Evolutionary conservation across 352 stramenopile genomes (phyloP), one percentile per base, ranked within the genome.

Genomic region (Globisporangium radiosum): DNA sequence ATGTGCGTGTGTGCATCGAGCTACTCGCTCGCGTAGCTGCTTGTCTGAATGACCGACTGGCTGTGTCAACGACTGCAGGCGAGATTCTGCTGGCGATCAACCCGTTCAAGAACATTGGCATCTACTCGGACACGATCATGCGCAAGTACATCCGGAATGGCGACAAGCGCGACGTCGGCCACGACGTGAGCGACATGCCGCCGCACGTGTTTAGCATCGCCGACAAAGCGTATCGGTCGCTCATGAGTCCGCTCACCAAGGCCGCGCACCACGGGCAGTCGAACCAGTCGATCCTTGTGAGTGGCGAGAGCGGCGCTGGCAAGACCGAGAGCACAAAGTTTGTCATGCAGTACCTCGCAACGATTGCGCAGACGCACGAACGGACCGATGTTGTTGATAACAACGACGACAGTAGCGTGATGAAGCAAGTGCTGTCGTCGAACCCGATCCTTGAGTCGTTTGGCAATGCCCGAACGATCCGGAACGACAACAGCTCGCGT

Each of bases 391-490:
- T 11, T 5, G 14, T 1, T 5, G 14, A 14, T n/a, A 54, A 60
- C 13, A 8, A 65, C 11, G 38, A 69, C 57, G 85, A 94, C 64
- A 79, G 73, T 19, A 78, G 73, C 55, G 86, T 95, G 40, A 96
- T 95, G 80, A 80, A 88, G 61, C 82, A 97, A 56, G 93, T 99
- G 49, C 76, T 99, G 42, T 97, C 92, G 51, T 98, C 94, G 6
- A 99, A 99, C 73, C 97, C 97, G 47, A 96, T 99, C 56, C 78
- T 99, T n/a, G 97, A 99, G 73, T 93, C 94, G 3, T 99, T 99
- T 73, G 97, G 97, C 62, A 99, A 99, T 68, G 95, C 96, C 44
- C 87, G 95, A 40, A 99, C 96, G 14, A 89, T 98, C 49, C 83
- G 96, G 10, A 99, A 99, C 73, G 92, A 98, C 75, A 99, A 99